Evolutionary conservation across 192 early-diverging fungal genomes (phyloP), one percentile per base, ranked within the genome.

Genomic region (Physocladia obscura): DNA sequence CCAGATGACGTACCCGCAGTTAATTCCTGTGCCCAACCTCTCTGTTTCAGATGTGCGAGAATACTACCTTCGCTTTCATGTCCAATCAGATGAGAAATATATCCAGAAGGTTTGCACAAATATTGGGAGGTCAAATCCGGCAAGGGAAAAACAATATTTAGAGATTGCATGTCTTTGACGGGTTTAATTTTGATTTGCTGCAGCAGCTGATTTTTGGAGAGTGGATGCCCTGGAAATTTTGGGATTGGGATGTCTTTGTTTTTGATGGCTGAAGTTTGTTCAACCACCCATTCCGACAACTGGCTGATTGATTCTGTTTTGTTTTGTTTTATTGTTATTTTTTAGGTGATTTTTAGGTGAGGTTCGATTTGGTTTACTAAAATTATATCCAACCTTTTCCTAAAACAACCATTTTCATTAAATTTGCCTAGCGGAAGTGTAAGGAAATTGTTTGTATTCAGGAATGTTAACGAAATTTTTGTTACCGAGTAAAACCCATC

Each of bases 21-120:
- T 39, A 95, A 76, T 35, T 82, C 82, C 38, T 90, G 87, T 1
- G 92, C 93, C 97, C 97, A 98, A 1, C 95, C 71, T 57, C 91
- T 88, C 69, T 89, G 84, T 71, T 96, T 97, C 34, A 98, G 77
- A 29, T 88, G 71, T 2, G 91, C 92, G 24, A 95, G 77, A 48
- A 97, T 79, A 6, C 94, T 96, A 8, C 97, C 97, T 35, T 79
- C 79, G 38, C 90, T 90, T 76, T 97, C 95, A 77, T 96, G 93
- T 0, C 95, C 95, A 70, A 98, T 88, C 51, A 97, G 82, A 73
- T 95, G 94, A 15, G 90, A 88, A 37, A 93, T 61, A 75, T 97
- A 97, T 13, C 82, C 65, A 4, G 82, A 81, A 29, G 95, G 92
- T 76, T 92, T 63, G 13, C 71, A 56, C 35, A 67, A 26, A 62